These are phyloP conservation scores for Nepenthes mirabilis DNA, from an alignment of 148 eudicot genomes.

Conservation along the genomic window DNA sequence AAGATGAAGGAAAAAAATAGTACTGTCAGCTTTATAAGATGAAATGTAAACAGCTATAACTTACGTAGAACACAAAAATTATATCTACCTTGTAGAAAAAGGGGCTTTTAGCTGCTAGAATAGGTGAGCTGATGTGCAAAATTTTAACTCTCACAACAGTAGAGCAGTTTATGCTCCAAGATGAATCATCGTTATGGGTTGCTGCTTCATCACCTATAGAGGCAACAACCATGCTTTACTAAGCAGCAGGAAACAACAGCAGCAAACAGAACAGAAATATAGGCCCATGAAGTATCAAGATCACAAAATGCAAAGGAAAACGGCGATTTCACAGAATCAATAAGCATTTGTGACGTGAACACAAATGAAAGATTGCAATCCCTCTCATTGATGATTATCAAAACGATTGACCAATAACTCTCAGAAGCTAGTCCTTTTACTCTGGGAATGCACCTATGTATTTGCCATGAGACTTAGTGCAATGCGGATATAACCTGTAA, in stretches of 20 bases:
- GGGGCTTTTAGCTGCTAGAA: slow-evolving; percentile 95
- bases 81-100: slow-evolving; percentile 75
- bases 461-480: no score
- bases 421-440: no score
- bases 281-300: no score
- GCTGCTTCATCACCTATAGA: slow-evolving; percentile 72
- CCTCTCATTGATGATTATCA: no score
- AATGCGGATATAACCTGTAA: no score
- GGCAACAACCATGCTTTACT: slow-evolving; percentile 2
- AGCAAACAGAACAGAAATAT: not conserved
- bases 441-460: no score
- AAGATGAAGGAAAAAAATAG: not conserved
- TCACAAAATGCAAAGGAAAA: no score
- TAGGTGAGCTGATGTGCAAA: slow-evolving; percentile 91
- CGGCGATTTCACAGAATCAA: no score
- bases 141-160: slow-evolving; percentile 57
- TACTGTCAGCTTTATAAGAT: not conserved
- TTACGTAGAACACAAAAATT: not conserved
- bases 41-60: not conserved
- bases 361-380: no score
- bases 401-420: no score
- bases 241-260: not conserved
- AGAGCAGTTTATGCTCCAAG: slow-evolving; percentile 74
- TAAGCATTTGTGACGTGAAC: not conserved
- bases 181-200: slow-evolving; percentile 51